Evolutionary conservation across 202 grass and related monocot species (phyloP).

Genomic region (Schoenoplectus triqueter): DNA sequence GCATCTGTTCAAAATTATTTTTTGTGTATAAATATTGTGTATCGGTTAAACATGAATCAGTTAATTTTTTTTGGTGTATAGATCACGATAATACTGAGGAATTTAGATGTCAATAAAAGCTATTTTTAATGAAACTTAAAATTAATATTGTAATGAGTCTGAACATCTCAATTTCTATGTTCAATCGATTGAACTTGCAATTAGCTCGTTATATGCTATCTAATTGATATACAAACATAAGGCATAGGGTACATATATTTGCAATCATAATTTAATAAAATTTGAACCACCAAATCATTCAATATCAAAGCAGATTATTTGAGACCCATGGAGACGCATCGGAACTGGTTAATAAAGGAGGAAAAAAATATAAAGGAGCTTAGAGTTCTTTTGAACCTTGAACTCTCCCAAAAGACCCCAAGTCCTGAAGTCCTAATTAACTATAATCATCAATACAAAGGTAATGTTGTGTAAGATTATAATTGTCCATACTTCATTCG

Average conservation of each 20-base stretch:
- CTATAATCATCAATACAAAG: background rate
- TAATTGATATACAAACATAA: background rate
- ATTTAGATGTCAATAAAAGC: too few species aligned
- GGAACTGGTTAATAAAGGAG: background rate
- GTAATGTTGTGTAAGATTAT: background rate
- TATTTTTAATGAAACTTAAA: background rate
- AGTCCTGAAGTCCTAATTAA: background rate
- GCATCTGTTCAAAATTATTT: too few species aligned
- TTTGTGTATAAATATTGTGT: too few species aligned
- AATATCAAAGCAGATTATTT: too few species aligned
- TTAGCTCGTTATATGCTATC: background rate
- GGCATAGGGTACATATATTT: background rate
- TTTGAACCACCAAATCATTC: too few species aligned
- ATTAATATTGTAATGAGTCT: background rate
- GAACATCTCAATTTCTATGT: background rate
- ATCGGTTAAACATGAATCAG: too few species aligned
- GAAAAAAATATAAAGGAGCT: background rate
- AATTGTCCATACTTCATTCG: background rate
- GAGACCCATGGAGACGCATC: background rate
- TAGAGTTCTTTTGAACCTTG: background rate
- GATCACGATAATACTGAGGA: too few species aligned
- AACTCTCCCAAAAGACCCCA: background rate
- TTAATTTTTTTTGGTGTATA: too few species aligned
- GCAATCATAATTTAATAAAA: background rate
- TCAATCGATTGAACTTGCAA: background rate